A percentile compares a stretch with the other conserved stretches of the same genome.
These are phyloP conservation scores for Trichosporon asahii DNA, from an alignment of 1,284 basidiomycete genomes.

Conservation along the genomic window DNA sequence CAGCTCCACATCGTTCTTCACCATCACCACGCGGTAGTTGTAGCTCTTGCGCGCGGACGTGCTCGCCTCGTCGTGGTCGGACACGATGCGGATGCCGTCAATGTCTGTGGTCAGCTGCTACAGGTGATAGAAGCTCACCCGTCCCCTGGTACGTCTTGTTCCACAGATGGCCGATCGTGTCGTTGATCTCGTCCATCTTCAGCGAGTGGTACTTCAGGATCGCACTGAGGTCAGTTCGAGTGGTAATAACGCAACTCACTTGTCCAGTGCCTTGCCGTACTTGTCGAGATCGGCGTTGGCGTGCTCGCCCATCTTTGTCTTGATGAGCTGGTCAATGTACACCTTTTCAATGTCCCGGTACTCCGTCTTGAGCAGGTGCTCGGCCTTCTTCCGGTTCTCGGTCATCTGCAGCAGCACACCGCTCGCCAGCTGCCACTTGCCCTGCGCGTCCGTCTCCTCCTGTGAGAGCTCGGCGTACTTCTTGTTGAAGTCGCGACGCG, in stretches of 20 bases:
- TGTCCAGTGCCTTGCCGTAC: conserved; percentile 91
- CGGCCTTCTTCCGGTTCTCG: conserved; percentile 64
- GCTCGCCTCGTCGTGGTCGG: conserved; percentile 76
- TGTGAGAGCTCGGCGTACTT: conserved; percentile 69
- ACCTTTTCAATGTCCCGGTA: conserved; percentile 82
- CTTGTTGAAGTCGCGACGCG: conserved; percentile 75
- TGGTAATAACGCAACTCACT: conserved; percentile 57
- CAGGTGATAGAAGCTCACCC: conserved; percentile 56
- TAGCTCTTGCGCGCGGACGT: conserved; percentile 81
- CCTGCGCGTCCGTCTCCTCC: conserved; percentile 53
- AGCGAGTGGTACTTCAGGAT: conserved; percentile 98
- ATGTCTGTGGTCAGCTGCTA: conserved; percentile 65
- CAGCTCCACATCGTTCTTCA: conserved; percentile 97
- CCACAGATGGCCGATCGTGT: conserved; percentile 93
- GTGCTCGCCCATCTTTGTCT: conserved; percentile 95
- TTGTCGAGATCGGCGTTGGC: conserved; percentile 94
- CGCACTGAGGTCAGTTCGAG: conserved; percentile 59
- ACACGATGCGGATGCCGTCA: conserved; percentile 92
- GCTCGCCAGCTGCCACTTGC: conserved; percentile 72
- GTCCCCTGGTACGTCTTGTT: conserved; percentile 99
- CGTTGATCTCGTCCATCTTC: conserved; percentile 99
- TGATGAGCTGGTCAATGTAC: conserved; percentile 86
- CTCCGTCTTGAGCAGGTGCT: conserved; percentile 70
- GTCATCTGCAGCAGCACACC: conserved; percentile 78
- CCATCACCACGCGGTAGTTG: conserved; percentile 99